These are phyloP conservation scores for Umbilicus rupestris DNA, from an alignment of 164 flowering plant species.

Conservation along the genomic window DNA sequence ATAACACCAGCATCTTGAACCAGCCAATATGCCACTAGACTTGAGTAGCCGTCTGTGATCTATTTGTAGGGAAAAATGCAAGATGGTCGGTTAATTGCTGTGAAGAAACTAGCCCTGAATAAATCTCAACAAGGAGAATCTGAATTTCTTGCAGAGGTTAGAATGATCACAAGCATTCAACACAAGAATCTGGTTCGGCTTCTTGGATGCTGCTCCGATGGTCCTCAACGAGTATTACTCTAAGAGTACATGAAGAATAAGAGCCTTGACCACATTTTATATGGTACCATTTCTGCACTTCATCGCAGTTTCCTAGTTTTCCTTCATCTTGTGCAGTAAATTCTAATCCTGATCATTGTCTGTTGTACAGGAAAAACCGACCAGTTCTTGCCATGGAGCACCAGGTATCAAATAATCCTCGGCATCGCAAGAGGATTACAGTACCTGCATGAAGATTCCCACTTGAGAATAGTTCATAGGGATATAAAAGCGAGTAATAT, in stretches of 20 bases:
- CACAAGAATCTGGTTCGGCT: constrained; percentile 75
- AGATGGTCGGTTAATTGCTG: constrained; percentile 54
- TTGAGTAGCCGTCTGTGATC: neutral
- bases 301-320: neutral
- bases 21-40: neutral
- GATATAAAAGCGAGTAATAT: constrained; percentile 73
- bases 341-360: neutral
- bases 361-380: constrained; percentile 27
- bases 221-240: constrained; percentile 49
- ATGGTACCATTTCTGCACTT: constrained; percentile 26
- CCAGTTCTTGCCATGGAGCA: constrained; percentile 35
- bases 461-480: constrained; percentile 50
- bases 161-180: constrained; percentile 64
- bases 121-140: constrained; percentile 69
- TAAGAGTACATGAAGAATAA: constrained; percentile 68
- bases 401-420: constrained; percentile 41
- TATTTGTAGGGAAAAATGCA: constrained; percentile 41
- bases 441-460: constrained; percentile 62
- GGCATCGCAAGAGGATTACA: constrained; percentile 61
- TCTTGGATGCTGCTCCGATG: constrained; percentile 69
- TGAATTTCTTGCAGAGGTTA: constrained; percentile 62
- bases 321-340: neutral
- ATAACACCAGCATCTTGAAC: neutral
- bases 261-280: constrained; percentile 51
- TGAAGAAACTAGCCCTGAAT: constrained; percentile 41